Evolutionary conservation across 176 grass and related monocot species (phyloP).

Genomic region (Paspalum notatum): DNA sequence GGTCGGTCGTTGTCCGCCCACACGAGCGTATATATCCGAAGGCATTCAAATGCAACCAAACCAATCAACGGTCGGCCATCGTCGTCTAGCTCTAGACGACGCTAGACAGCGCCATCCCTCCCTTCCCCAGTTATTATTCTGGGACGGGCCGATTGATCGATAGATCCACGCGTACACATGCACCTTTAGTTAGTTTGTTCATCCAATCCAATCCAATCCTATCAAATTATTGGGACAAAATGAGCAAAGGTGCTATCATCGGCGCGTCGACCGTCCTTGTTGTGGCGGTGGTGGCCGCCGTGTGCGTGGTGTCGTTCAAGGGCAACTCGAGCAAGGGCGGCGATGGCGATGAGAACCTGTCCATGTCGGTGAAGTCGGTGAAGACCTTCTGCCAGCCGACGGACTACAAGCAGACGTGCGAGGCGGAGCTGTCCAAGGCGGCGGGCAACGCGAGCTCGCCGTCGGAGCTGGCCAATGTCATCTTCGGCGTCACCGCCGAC

Average conservation of each 20-base stretch:
- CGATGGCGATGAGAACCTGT: slow-evolving; percentile 27
- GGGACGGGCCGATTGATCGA: too few species aligned
- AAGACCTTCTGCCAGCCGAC: slow-evolving; percentile 66
- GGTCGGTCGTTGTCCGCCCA: too few species aligned
- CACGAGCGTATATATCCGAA: too few species aligned
- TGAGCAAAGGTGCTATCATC: slow-evolving; percentile 57
- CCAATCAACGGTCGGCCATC: too few species aligned
- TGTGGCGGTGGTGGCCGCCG: slow-evolving; percentile 69
- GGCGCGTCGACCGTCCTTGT: slow-evolving; percentile 63
- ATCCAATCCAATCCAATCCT: too few species aligned
- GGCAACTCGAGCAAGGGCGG: slow-evolving; percentile 13
- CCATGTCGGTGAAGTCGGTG: slow-evolving; percentile 62
- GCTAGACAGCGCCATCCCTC: too few species aligned
- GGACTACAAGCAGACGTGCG: slow-evolving; percentile 73
- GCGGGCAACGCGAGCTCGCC: slow-evolving; percentile 52
- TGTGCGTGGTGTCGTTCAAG: slow-evolving; percentile 65
- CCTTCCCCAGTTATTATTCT: too few species aligned
- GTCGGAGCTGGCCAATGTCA: slow-evolving; percentile 52
- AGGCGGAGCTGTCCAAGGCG: slow-evolving; percentile 52
- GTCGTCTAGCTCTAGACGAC: too few species aligned
- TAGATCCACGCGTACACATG: too few species aligned
- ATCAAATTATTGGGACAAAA: neutral
- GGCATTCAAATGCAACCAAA: too few species aligned
- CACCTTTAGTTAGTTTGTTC: too few species aligned
- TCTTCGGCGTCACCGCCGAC: slow-evolving; percentile 63